Evolutionary conservation across 192 early-diverging fungal genomes (phyloP), one percentile per base, ranked within the genome.

Genomic region (Dissophora ornata): DNA sequence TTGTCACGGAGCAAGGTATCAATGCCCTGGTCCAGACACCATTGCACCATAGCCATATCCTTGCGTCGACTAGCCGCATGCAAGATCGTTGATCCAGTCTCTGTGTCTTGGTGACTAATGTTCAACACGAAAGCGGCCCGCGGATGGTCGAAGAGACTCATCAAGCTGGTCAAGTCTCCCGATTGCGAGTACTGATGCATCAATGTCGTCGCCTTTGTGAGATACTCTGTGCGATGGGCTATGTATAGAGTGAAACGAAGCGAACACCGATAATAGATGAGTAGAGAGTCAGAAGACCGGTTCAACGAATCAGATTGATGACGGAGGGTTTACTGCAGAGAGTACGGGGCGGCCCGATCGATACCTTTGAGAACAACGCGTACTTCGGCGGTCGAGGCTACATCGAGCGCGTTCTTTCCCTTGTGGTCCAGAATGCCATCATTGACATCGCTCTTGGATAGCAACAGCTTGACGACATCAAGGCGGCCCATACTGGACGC

Each of bases 1-100:
- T 85, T 77, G 69, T 93, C 92, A 13, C 84, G 83, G 1, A 92
- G 85, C 47, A 88, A 81, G 7, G 90, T 88, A 53, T 95, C 92
- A 29, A 90, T 91, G 16, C 94, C 91, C 57, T 90, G 85, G 47
- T 86, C 88, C 22, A 94, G 70, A 36, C 85, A 85, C 88, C 90
- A 93, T 46, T 84, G 78, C 10, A 92, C 89, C 80, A 95, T 81
- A 41, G 80, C 87, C 26, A 88, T 47, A 67, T 92, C 74, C 40
- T 86, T 87, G 45, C 81, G 73, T 42, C 81, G 77, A 26, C 90
- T 88, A 0, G 90, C 91, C 53, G 89, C 53, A 65, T 95, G 94
- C 68, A 95, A 57, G 19, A 94, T 66, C 28, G 90, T 90, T 0
- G 84, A 81, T 49, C 90, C 90, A 12, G 81, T 85, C 9, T 83